Percentiles rank a stretch among this genome's conserved stretches.
Evolutionary conservation across 768 basidiomycete species (phyloP).

Genomic region (Dentipellis fragilis): DNA sequence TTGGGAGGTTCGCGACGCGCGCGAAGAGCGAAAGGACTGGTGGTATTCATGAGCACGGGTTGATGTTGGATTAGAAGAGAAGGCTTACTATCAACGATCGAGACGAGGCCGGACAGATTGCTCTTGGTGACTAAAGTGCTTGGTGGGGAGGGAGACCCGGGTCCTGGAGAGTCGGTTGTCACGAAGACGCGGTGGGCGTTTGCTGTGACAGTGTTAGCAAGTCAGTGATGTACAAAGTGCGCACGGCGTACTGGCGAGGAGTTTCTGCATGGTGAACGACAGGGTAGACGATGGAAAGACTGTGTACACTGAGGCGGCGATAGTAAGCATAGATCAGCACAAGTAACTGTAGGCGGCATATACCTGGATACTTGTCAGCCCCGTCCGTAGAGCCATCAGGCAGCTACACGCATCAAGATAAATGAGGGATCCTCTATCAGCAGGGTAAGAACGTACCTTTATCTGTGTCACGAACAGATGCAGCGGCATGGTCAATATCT

Average conservation of each 20-base stretch:
- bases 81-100: conserved; percentile 67
- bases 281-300: conserved; percentile 56
- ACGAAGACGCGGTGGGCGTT: conserved; percentile 76
- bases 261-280: conserved; percentile 66
- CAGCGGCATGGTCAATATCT: conserved; percentile 59
- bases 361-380: conserved; percentile 70
- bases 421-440: not conserved
- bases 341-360: not conserved
- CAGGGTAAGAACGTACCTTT: conserved; percentile 36
- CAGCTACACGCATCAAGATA: conserved; percentile 1
- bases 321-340: too few relatives aligned
- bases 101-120: conserved; percentile 66
- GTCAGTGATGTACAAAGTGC: not conserved
- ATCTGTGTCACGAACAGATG: conserved; percentile 62
- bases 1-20: conserved; percentile 57
- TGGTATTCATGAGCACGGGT: not conserved
- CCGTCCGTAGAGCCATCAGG: conserved; percentile 74
- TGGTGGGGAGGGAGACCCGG: conserved; percentile 39
- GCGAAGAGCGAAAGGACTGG: conserved; percentile 75
- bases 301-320: conserved; percentile 49
- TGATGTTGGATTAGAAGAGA: not conserved
- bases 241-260: conserved; percentile 61
- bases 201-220: conserved; percentile 31
- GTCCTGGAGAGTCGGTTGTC: conserved; percentile 44
- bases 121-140: conserved; percentile 22